A percentile compares a stretch with the other conserved stretches of the same genome.
Evolutionary conservation across 192 early-diverging fungal species (phyloP).

Genomic region (Coemansia sp.): DNA sequence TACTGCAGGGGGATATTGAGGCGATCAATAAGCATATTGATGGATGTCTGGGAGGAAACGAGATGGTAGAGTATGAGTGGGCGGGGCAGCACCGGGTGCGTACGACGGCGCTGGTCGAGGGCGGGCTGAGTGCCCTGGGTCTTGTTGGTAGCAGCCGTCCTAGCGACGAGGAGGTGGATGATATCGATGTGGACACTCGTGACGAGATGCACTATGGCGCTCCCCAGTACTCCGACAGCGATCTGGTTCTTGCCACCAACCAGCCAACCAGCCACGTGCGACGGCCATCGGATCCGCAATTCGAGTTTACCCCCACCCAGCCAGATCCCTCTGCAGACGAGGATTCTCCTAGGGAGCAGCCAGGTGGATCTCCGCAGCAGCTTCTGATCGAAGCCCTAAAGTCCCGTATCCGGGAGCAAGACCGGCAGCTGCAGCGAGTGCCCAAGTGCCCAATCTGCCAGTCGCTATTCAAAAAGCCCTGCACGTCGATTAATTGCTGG

Average conservation of each 20-base stretch:
- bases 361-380: conserved; percentile 11
- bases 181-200: conserved; percentile 72
- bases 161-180: conserved; percentile 67
- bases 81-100: conserved; percentile 76
- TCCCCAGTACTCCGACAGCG: conserved; percentile 62
- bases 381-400: conserved; percentile 82
- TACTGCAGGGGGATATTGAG: conserved; percentile 44
- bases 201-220: conserved; percentile 69
- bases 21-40: conserved; percentile 78
- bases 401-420: conserved; percentile 65
- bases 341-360: neutral
- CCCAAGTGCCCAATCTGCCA: conserved; percentile 79
- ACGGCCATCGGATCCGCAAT: conserved; percentile 46
- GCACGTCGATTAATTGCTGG: conserved; percentile 82
- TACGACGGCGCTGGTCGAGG: conserved; percentile 77
- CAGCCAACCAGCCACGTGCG: conserved; percentile 28
- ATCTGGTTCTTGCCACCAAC: conserved; percentile 60
- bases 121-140: conserved; percentile 45
- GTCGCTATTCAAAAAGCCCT: conserved; percentile 67
- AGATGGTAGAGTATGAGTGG: conserved; percentile 78
- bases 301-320: conserved; percentile 9
- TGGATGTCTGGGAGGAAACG: conserved; percentile 54
- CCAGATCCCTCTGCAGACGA: neutral
- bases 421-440: conserved; percentile 45
- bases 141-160: conserved; percentile 50